A percentile compares a stretch with the other conserved stretches of the same genome.
phyloP scores from a whole-genome alignment of 306 rosid species.

The Castanea crenata region DNA sequence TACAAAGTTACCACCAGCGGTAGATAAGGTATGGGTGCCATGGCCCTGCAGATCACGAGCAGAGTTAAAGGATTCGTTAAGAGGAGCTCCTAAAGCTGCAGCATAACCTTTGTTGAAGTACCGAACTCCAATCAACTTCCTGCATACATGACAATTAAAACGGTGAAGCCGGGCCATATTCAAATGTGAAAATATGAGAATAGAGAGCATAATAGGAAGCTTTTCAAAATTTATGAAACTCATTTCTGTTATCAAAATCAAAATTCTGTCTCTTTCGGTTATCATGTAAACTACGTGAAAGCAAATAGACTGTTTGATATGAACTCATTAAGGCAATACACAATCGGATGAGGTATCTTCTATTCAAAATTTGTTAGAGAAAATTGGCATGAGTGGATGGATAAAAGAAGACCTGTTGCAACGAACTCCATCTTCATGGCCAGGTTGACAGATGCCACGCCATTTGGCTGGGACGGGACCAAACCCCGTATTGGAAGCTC shows the following conservation, averaged over 20 bases:
- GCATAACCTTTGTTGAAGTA: constrained; percentile 54
- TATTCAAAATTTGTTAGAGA: neutral
- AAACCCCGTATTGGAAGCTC: constrained; percentile 59
- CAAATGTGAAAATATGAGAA: neutral
- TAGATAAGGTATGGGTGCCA: constrained; percentile 90
- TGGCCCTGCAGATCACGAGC: constrained; percentile 69
- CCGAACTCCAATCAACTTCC: constrained; percentile 87
- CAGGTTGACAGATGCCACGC: constrained; percentile 58
- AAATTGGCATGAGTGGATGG: neutral
- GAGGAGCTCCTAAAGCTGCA: neutral
- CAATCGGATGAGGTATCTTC: neutral
- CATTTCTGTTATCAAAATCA: no score
- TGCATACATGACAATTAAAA: constrained; percentile 3
- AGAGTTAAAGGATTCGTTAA: constrained; percentile 1
- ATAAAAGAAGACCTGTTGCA: constrained; percentile 54
- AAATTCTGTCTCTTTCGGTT: no score
- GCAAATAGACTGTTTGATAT: neutral
- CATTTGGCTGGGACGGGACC: constrained; percentile 66
- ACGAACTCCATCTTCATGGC: constrained; percentile 14
- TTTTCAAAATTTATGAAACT: no score
- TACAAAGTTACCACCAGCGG: constrained; percentile 73
- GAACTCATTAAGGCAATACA: neutral
- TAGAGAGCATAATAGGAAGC: neutral
- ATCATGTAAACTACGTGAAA: no score
- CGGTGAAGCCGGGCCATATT: neutral